Evolutionary conservation across 2,329 filamentous ascomycete species (phyloP).

Genomic region (Penicillium sp.): DNA sequence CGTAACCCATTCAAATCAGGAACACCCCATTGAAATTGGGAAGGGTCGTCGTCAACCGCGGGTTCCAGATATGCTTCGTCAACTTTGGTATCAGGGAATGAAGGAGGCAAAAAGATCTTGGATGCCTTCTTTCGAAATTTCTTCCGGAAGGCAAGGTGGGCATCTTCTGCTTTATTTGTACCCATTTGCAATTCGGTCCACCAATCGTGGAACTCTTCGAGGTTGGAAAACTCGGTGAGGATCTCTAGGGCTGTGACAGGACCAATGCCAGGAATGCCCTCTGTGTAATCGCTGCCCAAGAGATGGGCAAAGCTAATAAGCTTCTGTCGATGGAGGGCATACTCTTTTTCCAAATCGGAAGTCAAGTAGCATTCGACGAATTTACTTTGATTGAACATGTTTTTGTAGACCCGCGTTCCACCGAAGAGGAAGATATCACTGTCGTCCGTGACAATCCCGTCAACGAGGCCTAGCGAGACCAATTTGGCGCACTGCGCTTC

Average conservation of each 20-base stretch:
- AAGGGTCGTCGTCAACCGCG: slow-evolving; percentile 75
- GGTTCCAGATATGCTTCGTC: slow-evolving; percentile 81
- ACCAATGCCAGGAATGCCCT: slow-evolving; percentile 85
- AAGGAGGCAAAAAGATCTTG: slow-evolving; percentile 80
- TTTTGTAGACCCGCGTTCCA: slow-evolving; percentile 95
- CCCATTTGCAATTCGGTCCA: slow-evolving; percentile 78
- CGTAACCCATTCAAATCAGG: slow-evolving; percentile 86
- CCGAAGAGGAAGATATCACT: slow-evolving; percentile 96
- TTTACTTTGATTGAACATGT: slow-evolving; percentile 99
- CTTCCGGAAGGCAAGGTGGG: slow-evolving; percentile 67
- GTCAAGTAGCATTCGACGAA: slow-evolving; percentile 94
- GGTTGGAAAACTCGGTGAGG: slow-evolving; percentile 75
- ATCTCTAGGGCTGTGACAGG: slow-evolving; percentile 95
- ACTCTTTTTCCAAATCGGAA: slow-evolving; percentile 81
- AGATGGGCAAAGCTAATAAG: slow-evolving; percentile 89
- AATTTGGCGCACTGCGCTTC: slow-evolving; percentile 96
- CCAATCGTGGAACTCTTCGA: slow-evolving; percentile 82
- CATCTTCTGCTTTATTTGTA: slow-evolving; percentile 57
- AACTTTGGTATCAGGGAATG: slow-evolving; percentile 77
- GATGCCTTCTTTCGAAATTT: slow-evolving; percentile 83
- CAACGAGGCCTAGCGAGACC: slow-evolving; percentile 80
- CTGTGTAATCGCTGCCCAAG: slow-evolving; percentile 90
- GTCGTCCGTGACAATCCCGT: slow-evolving; percentile 97
- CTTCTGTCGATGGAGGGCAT: slow-evolving; percentile 80
- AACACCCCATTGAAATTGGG: slow-evolving; percentile 91